phyloP scores from a whole-genome alignment of 1,284 basidiomycete species.

The Blastosporella zonata region DNA sequence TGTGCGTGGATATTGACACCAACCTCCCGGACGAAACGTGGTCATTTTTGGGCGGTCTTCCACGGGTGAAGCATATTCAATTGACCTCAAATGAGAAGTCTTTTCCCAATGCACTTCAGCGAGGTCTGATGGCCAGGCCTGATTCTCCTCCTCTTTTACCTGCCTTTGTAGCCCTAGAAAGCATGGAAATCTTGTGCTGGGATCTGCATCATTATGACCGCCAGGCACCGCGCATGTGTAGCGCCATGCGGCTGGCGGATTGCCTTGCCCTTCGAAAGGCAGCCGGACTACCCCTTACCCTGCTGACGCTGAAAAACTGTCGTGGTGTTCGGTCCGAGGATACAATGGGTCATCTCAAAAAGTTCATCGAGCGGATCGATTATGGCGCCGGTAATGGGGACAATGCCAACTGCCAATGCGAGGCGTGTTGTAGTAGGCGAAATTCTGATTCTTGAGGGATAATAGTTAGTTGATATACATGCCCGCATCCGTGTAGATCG shows the following conservation, averaged over 20 bases:
- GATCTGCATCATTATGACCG: no score
- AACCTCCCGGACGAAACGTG: not conserved
- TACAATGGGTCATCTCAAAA: not conserved
- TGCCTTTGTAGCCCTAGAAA: not conserved
- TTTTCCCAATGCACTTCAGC: not conserved
- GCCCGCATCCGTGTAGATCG: no score
- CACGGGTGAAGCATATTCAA: not conserved
- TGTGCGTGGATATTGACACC: not conserved
- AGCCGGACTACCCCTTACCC: not conserved
- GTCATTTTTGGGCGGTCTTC: not conserved
- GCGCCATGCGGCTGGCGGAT: not conserved
- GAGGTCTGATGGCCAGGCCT: not conserved
- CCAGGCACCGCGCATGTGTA: no score
- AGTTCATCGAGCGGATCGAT: not conserved
- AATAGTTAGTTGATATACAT: no score
- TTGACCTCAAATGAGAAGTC: not conserved
- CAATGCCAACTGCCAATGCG: no score
- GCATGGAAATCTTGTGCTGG: not conserved
- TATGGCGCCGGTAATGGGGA: no score
- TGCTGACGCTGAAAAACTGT: not conserved
- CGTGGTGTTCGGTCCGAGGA: not conserved
- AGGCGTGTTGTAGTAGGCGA: no score
- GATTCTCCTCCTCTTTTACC: not conserved
- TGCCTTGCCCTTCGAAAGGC: not conserved
- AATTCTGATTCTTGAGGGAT: no score